These are phyloP conservation scores for Naganishia vishniacii DNA, from an alignment of 768 basidiomycete genomes.

Conservation along the genomic window DNA sequence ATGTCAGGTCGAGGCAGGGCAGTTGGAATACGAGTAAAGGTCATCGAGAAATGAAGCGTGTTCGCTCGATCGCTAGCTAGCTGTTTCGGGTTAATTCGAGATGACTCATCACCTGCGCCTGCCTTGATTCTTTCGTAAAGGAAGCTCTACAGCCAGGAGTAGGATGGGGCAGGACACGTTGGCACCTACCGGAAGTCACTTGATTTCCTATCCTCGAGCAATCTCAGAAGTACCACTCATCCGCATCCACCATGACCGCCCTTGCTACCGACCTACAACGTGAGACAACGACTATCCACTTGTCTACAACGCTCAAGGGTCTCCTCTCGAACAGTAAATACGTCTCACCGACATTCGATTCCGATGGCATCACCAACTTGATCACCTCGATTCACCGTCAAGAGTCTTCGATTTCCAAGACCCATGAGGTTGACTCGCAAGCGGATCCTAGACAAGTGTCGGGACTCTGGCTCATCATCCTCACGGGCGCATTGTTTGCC, in stretches of 20 bases:
- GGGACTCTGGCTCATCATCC: conserved; percentile 3
- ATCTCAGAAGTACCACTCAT: too few species aligned
- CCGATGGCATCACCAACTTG: neutral
- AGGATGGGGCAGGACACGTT: too few species aligned
- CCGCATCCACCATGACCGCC: neutral
- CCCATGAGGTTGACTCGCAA: too few species aligned
- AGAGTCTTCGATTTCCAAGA: too few species aligned
- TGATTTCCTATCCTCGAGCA: too few species aligned
- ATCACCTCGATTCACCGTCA: conserved; percentile 1
- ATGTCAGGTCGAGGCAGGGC: neutral
- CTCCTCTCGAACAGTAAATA: neutral
- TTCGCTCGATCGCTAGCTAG: neutral
- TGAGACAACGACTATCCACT: neutral
- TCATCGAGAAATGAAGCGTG: neutral
- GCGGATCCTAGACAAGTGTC: neutral
- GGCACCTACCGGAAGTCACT: too few species aligned
- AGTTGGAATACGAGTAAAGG: neutral
- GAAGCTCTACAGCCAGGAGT: too few species aligned
- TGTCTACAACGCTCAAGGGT: neutral
- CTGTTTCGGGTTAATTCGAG: neutral
- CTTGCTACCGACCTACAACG: neutral
- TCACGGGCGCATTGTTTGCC: conserved; percentile 3
- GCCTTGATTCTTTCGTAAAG: too few species aligned
- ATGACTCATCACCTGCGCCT: neutral
- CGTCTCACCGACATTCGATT: neutral